Percentiles rank a stretch among this genome's conserved stretches.
phyloP scores from a whole-genome alignment of 495 filamentous ascomycete species.

The Aspergillus sclerotiicarbonarius region DNA sequence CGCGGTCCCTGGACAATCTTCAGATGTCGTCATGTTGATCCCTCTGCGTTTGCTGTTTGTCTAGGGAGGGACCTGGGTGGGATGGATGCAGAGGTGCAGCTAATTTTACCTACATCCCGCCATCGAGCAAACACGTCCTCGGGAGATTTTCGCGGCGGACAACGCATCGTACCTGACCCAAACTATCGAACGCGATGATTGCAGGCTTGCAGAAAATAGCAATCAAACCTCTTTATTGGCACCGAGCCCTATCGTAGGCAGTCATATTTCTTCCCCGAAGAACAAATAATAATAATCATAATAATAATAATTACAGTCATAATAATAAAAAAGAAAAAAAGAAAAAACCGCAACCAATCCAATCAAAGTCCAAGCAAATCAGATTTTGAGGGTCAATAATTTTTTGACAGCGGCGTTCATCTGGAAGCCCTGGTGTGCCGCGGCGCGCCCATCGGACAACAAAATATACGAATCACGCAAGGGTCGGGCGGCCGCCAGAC shows the following conservation, averaged over 20 bases:
- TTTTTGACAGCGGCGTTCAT: slow-evolving; percentile 17
- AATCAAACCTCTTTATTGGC: slow-evolving; percentile 13
- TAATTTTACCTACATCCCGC: not conserved
- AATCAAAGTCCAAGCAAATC: slow-evolving; percentile 4
- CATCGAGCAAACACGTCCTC: not conserved
- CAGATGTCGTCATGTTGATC: not conserved
- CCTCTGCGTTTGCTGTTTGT: too few species aligned
- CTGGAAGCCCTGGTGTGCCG: not conserved
- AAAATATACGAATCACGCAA: slow-evolving; percentile 14
- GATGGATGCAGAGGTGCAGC: not conserved
- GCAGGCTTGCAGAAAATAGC: slow-evolving; percentile 14
- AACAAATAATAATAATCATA: not conserved
- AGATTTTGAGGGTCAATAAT: slow-evolving; percentile 2
- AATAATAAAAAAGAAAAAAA: slow-evolving; percentile 10
- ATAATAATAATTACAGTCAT: not conserved
- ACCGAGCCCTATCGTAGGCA: not conserved
- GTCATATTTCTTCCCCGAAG: not conserved
- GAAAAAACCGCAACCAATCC: not conserved
- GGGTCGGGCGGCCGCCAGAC: slow-evolving; percentile 7
- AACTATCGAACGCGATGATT: slow-evolving; percentile 16
- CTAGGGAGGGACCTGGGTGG: too few species aligned
- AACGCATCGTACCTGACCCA: not conserved
- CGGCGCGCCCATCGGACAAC: slow-evolving; percentile 6
- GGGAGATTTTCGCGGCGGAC: not conserved
- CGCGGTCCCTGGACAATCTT: not conserved